Evolutionary conservation across 2,329 filamentous ascomycete species (phyloP).

Genomic region (Claviceps sorghi): DNA sequence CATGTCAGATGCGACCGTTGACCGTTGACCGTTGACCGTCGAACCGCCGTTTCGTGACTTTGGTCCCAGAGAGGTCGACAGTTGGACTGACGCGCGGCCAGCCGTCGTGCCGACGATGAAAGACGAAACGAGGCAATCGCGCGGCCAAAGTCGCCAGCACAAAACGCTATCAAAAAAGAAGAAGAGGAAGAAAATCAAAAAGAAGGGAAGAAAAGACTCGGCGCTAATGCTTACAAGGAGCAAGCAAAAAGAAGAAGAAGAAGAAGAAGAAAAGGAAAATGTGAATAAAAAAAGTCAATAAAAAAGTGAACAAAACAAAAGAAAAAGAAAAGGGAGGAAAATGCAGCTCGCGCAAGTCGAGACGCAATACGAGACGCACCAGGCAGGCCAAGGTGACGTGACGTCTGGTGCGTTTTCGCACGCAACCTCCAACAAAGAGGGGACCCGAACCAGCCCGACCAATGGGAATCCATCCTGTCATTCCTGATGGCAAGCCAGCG

Average conservation of each 20-base stretch:
- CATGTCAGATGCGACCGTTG: slow-evolving; percentile 1
- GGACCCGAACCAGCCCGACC: background rate
- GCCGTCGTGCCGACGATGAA: background rate
- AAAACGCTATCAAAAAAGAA: background rate
- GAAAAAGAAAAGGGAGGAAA: too few relatives aligned
- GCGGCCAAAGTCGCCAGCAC: background rate
- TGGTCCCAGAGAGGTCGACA: background rate
- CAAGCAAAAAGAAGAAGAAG: background rate
- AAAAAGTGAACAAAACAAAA: background rate
- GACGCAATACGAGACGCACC: background rate
- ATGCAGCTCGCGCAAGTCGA: too few relatives aligned
- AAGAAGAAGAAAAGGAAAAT: background rate
- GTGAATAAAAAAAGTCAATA: too few relatives aligned
- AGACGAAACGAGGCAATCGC: background rate
- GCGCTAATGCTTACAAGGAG: background rate
- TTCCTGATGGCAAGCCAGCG: too few relatives aligned
- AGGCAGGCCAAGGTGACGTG: background rate
- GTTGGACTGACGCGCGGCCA: background rate
- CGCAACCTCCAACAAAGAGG: background rate
- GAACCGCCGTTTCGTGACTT: background rate
- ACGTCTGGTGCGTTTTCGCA: too few relatives aligned
- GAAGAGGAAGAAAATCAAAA: background rate
- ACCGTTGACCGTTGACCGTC: background rate
- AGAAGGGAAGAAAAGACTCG: background rate
- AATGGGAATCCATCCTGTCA: background rate